Evolutionary conservation across 2,329 filamentous ascomycete species (phyloP).

Genomic region (Botryotinia globosa): DNA sequence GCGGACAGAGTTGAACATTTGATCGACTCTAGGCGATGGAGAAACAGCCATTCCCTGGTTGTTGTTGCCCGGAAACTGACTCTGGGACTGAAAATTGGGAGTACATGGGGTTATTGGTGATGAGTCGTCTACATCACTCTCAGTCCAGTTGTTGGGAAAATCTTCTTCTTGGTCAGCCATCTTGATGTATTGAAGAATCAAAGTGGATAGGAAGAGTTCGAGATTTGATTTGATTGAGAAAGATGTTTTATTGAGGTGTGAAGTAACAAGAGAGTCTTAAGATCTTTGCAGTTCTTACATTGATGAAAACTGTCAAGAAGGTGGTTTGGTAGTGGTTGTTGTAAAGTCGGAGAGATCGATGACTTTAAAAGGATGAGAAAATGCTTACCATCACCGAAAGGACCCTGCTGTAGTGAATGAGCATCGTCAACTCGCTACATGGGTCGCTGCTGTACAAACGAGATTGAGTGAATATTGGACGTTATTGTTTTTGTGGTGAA

Average conservation of each 20-base stretch:
- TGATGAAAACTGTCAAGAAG: background rate
- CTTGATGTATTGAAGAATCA: accelerated
- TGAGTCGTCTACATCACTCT: no score
- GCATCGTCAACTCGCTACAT: background rate
- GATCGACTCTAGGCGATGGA: background rate
- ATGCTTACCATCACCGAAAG: accelerated
- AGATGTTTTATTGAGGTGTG: no score
- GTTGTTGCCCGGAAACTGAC: accelerated
- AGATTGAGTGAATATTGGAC: background rate
- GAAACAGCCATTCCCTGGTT: background rate
- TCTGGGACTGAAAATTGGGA: background rate
- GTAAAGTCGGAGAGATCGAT: background rate
- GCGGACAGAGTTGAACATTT: background rate
- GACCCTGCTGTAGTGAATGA: background rate
- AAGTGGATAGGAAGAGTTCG: background rate
- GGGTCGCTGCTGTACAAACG: background rate
- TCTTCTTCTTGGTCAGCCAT: background rate
- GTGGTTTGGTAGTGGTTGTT: background rate
- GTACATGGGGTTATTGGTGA: accelerated
- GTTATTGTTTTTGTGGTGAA: background rate
- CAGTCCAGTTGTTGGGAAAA: accelerated
- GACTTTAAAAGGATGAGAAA: background rate
- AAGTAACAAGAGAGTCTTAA: background rate
- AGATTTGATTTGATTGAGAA: no score
- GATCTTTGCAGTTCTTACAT: background rate